Conservation (phyloP, 2,329 filamentous ascomycete genomes). For the Colletotrichum abscissum region DNA sequence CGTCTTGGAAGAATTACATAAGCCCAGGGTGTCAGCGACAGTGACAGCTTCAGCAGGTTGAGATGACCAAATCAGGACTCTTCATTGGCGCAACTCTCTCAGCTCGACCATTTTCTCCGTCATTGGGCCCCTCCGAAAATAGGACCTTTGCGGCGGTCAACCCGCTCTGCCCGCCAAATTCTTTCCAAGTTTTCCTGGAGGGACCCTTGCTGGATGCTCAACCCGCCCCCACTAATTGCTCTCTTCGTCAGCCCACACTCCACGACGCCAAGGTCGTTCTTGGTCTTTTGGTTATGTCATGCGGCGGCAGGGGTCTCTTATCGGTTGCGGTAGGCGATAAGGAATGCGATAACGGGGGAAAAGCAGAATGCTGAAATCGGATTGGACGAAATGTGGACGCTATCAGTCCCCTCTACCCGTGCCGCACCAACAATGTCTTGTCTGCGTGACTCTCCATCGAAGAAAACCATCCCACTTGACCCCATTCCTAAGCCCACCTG, state of each 20-base stretch:
- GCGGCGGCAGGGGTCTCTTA: conserved; percentile 26
- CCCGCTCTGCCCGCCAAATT: background rate
- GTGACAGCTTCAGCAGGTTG: background rate
- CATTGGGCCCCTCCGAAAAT: background rate
- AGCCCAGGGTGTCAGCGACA: background rate
- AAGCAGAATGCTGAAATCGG: background rate
- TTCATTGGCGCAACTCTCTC: conserved; percentile 20
- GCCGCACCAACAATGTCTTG: background rate
- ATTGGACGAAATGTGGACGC: background rate
- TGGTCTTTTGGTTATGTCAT: conserved; percentile 31
- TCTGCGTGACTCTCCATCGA: conserved; percentile 22
- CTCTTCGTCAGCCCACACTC: background rate
- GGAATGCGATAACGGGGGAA: conserved; percentile 17
- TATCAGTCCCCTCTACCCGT: background rate
- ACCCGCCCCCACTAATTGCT: conserved; percentile 14
- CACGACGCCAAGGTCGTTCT: conserved; percentile 10
- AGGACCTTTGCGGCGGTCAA: conserved; percentile 13
- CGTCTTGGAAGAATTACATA: background rate
- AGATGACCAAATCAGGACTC: conserved; percentile 20
- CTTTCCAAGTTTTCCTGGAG: conserved; percentile 26
- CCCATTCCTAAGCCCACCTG: conserved; percentile 26
- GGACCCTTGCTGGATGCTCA: background rate
- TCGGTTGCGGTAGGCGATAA: conserved; percentile 28
- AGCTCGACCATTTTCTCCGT: background rate
- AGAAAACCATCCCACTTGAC: conserved; percentile 29